Conservation (phyloP, 257 asterid genomes). For the Scutellaria galericulata region DNA sequence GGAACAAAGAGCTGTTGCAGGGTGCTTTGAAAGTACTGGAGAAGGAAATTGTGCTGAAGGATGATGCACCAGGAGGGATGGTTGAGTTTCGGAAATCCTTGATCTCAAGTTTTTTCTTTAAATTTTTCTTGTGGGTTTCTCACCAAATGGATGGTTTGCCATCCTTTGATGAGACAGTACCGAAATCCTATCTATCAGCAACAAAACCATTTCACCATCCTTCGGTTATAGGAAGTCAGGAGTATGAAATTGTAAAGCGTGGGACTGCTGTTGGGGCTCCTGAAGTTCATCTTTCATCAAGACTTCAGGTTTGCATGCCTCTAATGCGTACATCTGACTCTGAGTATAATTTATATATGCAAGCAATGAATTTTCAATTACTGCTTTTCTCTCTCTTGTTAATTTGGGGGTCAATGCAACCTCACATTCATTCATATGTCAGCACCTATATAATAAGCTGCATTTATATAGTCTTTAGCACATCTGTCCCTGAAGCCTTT, state of each 20-base stretch:
- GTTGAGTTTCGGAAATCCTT: conserved; percentile 89
- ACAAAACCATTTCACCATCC: conserved; percentile 65
- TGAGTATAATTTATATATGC: conserved; percentile 3
- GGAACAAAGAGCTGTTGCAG: conserved; percentile 69
- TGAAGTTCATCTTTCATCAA: conserved; percentile 88
- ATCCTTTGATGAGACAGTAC: conserved; percentile 56
- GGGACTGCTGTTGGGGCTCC: conserved; percentile 91
- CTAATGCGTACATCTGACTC: conserved; percentile 23
- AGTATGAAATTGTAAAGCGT: conserved; percentile 69
- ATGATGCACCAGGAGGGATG: conserved; percentile 98
- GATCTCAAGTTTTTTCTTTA: conserved; percentile 84
- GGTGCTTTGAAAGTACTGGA: conserved; percentile 64
- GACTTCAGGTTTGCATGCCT: conserved; percentile 68
- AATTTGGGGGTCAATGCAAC: not conserved
- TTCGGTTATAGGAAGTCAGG: conserved; percentile 65
- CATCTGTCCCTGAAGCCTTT: not conserved
- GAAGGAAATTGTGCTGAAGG: conserved; percentile 78
- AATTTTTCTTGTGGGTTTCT: conserved; percentile 89
- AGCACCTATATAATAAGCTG: not conserved
- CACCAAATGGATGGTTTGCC: conserved; percentile 69
- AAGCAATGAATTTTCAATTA: not conserved
- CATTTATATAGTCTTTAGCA: conserved; percentile 15
- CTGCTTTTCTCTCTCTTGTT: not conserved
- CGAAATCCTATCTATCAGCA: conserved; percentile 78
- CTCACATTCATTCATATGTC: not conserved